These are phyloP conservation scores for Penicillium nordicum DNA, from an alignment of 2,329 filamentous ascomycete genomes.

Conservation along the genomic window DNA sequence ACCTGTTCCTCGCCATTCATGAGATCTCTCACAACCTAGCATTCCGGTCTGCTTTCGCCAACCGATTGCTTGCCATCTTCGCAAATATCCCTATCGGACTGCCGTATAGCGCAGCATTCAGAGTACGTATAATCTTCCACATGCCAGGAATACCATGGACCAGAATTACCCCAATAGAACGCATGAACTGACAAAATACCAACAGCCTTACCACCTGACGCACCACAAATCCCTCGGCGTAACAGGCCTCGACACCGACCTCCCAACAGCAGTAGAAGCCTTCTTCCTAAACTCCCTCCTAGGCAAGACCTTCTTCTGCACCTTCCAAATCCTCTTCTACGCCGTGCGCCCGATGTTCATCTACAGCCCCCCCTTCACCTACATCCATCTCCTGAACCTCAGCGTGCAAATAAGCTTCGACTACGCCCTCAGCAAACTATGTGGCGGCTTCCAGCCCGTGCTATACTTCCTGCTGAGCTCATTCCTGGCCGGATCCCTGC, in stretches of 20 bases:
- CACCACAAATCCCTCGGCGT: constrained; percentile 99
- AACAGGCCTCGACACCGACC: constrained; percentile 90
- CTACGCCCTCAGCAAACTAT: constrained; percentile 59
- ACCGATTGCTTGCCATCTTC: constrained; percentile 83
- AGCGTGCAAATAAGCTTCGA: constrained; percentile 75
- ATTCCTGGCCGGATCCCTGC: constrained; percentile 88
- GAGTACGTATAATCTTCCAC: constrained; percentile 51
- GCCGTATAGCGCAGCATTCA: constrained; percentile 93
- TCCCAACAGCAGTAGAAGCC: constrained; percentile 87
- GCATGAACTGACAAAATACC: constrained; percentile 4
- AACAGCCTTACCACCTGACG: constrained; percentile 88
- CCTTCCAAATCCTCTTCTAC: constrained; percentile 99
- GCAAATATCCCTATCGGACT: constrained; percentile 95
- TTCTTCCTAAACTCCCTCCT: constrained; percentile 87
- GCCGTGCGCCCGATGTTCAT: constrained; percentile 92
- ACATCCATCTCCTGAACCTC: constrained; percentile 80
- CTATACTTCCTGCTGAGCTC: constrained; percentile 83
- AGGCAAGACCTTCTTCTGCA: constrained; percentile 98
- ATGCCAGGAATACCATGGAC: neutral
- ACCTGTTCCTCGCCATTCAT: constrained; percentile 96
- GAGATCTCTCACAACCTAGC: constrained; percentile 98
- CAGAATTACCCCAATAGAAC: neutral
- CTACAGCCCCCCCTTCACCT: constrained; percentile 82
- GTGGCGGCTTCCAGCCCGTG: constrained; percentile 58
- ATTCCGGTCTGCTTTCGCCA: constrained; percentile 74